phyloP scores from a whole-genome alignment of 73 alveolate species.

The Blepharisma stoltei region DNA sequence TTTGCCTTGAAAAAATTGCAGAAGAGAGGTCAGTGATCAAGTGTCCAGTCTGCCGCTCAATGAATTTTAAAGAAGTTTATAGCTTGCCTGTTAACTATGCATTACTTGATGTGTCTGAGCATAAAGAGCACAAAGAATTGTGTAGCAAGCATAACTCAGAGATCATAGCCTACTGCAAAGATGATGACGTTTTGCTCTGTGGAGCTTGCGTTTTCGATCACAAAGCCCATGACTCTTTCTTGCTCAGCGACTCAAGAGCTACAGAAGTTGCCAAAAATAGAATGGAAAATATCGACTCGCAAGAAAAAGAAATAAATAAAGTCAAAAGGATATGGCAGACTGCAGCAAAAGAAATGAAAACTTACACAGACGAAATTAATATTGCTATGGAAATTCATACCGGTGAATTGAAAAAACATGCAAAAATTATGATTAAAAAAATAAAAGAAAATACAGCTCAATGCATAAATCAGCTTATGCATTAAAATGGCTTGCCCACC shows the following conservation, averaged over 20 bases:
- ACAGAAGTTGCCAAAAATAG: neutral
- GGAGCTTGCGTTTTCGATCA: conserved; percentile 23
- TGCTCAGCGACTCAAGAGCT: conserved; percentile 11
- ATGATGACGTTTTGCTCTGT: neutral
- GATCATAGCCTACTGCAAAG: conserved; percentile 13
- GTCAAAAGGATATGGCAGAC: neutral
- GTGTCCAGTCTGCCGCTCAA: conserved; percentile 10
- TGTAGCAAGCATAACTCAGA: neutral
- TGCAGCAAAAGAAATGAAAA: neutral
- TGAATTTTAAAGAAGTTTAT: neutral
- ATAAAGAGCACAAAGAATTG: neutral
- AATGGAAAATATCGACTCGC: neutral
- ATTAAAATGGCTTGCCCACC: no score
- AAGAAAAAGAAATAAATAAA: neutral
- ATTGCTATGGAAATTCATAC: neutral
- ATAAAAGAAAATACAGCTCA: neutral
- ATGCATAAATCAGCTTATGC: neutral
- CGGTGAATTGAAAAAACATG: neutral
- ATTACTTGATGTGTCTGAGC: neutral
- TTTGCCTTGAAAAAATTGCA: neutral
- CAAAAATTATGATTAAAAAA: conserved; percentile 3
- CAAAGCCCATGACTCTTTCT: neutral
- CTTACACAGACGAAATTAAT: neutral
- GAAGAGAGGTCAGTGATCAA: neutral
- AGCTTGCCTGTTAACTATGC: conserved; percentile 18